Percentiles rank a stretch among this genome's conserved stretches.
phyloP scores from a whole-genome alignment of 352 stramenopile species.

The Pythium aquatile region DNA sequence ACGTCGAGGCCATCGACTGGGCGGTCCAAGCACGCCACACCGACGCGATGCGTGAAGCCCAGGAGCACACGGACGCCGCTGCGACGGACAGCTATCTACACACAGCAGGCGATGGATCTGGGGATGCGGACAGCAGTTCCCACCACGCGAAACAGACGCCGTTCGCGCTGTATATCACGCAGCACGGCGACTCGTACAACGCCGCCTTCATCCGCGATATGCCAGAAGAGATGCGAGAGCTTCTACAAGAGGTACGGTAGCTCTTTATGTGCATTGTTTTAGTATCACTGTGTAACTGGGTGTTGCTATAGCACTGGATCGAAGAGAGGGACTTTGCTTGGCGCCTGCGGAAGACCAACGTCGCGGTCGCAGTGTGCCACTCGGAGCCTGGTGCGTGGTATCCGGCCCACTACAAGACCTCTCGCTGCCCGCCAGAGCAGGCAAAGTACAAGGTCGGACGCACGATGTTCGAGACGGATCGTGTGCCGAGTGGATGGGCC shows the following conservation, averaged over 20 bases:
- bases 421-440: conserved; percentile 51
- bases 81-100: conserved; percentile 6
- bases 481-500: conserved; percentile 87
- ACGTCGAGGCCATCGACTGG: conserved; percentile 64
- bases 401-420: conserved; percentile 67
- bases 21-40: conserved; percentile 29
- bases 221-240: conserved; percentile 40
- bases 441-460: conserved; percentile 74
- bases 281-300: background rate
- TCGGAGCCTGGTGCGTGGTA: conserved; percentile 92
- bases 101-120: background rate
- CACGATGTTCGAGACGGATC: conserved; percentile 96
- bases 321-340: conserved; percentile 71
- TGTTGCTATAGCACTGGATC: conserved; percentile 58
- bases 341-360: conserved; percentile 34
- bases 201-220: conserved; percentile 64
- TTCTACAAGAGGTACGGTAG: conserved; percentile 38
- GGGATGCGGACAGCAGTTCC: background rate
- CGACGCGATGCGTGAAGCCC: conserved; percentile 8
- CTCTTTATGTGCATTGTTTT: too few relatives aligned
- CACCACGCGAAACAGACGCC: conserved; percentile 11
- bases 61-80: conserved; percentile 26
- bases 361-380: conserved; percentile 87
- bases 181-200: conserved; percentile 69
- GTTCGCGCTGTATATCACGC: conserved; percentile 65